Base-by-base conservation (phyloP, 1,284 basidiomycete genomes). In the Abortiporus biennis region DNA sequence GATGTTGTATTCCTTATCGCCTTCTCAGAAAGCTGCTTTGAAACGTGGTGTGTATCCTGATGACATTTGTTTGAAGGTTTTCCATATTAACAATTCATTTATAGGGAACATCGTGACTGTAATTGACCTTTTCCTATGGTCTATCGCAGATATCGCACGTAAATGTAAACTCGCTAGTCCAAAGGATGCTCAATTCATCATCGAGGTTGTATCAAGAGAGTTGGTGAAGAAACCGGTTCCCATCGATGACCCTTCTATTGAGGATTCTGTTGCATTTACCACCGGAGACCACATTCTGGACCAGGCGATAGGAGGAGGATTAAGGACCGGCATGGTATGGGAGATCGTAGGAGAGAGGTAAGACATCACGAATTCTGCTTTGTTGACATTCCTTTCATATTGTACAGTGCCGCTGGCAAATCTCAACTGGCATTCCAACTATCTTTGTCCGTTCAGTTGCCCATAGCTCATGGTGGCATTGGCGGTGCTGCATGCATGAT, bases 261-360 rank as follows among this genome's bases (percentile, higher is more conserved):
- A 63, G 34, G 63, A 59, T n/a, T 58, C 65, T 17, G 68, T 72
- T 34, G 62, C 56, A 24, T 76, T 79, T 52, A 79, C 85, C 0
- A 86, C 85, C 0, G 90, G 89, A 0, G 87, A 92, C 56, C 46
- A 61, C 1, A 54, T 63, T 8, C 63, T 94, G 6, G 89, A 94
- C 55, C 46, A 60, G 19, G 63, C 73, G 6, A 64, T 93, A 0
- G 84, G 84, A 9, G 88, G 88, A 11, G 91, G 91, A 3, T 69
- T 92, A 12, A 65, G 74, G 40, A 76, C 82, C 1, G 81, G 88
- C 1, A 81, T 82, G 72, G 51, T 94, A 12, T 92, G 86, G 75
- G 91, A 94, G 56, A 64, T 93, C 29, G 78, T 74, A 11, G 91
- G 91, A n/a, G 88, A 93, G 68, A 89, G 89, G 89, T 90, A 61